phyloP scores from a whole-genome alignment of 192 early-diverging fungal genomes.

The Spizellomyces punctatus region DNA sequence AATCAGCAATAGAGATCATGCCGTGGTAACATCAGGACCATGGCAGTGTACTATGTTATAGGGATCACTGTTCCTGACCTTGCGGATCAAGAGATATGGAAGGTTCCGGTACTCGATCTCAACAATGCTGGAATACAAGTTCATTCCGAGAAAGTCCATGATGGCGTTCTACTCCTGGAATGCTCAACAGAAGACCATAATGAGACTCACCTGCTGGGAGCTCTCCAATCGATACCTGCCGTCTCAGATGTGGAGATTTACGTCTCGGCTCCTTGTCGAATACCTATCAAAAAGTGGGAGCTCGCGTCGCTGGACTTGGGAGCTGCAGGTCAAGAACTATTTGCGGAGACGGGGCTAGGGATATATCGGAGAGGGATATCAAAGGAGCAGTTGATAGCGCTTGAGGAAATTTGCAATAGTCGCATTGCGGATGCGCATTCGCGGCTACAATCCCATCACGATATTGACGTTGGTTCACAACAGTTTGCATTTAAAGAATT shows the following conservation, averaged over 20 bases:
- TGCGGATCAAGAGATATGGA: no score
- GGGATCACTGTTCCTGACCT: no score
- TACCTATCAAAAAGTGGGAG: conserved; percentile 15
- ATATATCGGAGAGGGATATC: no score
- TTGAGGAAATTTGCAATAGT: neutral
- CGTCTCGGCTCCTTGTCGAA: conserved; percentile 12
- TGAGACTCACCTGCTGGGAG: neutral
- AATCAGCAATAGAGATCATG: no score
- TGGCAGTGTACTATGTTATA: no score
- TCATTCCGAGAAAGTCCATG: neutral
- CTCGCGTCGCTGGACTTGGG: neutral
- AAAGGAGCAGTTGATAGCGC: neutral
- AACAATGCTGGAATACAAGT: neutral
- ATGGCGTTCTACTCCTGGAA: conserved; percentile 11
- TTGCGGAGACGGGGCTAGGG: no score
- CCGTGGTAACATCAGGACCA: no score
- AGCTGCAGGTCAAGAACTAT: neutral
- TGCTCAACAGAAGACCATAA: neutral
- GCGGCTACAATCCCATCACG: neutral
- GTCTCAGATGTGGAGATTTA: conserved; percentile 20
- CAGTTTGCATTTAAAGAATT: conserved; percentile 25
- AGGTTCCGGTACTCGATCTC: no score
- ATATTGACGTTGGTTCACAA: conserved; percentile 7
- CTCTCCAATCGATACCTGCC: neutral
- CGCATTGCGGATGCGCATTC: conserved; percentile 15